These are phyloP conservation scores for Penicillium occitanis DNA, from an alignment of 2,329 filamentous ascomycete genomes.

Conservation along the genomic window DNA sequence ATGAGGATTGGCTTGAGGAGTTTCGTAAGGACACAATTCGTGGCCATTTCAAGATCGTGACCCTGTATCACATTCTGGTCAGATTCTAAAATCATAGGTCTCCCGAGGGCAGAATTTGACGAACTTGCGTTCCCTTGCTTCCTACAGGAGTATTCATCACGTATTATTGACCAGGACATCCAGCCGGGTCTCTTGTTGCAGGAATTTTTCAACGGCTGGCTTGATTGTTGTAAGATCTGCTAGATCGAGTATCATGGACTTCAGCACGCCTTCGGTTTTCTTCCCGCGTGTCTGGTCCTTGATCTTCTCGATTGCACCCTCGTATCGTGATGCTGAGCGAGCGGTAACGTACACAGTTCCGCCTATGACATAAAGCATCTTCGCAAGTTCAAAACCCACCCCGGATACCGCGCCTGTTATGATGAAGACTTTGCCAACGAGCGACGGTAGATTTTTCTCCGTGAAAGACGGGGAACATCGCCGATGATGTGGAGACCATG, in stretches of 20 bases:
- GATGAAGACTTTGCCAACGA: constrained; percentile 35
- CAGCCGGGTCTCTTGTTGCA: constrained; percentile 35
- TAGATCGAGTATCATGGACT: constrained; percentile 3
- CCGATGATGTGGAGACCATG: constrained; percentile 7
- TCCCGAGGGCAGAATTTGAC: constrained; percentile 18
- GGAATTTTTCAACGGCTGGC: constrained; percentile 34
- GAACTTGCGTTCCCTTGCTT: constrained; percentile 9
- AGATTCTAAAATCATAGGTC: not conserved
- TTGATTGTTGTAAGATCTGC: constrained; percentile 24
- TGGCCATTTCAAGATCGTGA: constrained; percentile 41
- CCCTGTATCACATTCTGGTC: constrained; percentile 26
- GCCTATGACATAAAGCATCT: constrained; percentile 44
- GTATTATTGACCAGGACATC: constrained; percentile 46
- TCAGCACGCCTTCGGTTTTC: not conserved
- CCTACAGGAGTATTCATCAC: constrained; percentile 38
- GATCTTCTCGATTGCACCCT: not conserved
- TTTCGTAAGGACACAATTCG: constrained; percentile 44
- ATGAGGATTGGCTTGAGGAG: constrained; percentile 38
- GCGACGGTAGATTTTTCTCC: not conserved
- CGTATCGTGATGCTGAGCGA: not conserved
- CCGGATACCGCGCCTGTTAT: constrained; percentile 42
- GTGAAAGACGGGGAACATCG: constrained; percentile 8
- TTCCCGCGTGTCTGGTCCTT: not conserved
- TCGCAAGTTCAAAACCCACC: constrained; percentile 41
- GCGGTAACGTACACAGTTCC: constrained; percentile 48